Evolutionary conservation across 768 basidiomycete genomes (phyloP).

Genomic region (Thelephora aurantiotincta): DNA sequence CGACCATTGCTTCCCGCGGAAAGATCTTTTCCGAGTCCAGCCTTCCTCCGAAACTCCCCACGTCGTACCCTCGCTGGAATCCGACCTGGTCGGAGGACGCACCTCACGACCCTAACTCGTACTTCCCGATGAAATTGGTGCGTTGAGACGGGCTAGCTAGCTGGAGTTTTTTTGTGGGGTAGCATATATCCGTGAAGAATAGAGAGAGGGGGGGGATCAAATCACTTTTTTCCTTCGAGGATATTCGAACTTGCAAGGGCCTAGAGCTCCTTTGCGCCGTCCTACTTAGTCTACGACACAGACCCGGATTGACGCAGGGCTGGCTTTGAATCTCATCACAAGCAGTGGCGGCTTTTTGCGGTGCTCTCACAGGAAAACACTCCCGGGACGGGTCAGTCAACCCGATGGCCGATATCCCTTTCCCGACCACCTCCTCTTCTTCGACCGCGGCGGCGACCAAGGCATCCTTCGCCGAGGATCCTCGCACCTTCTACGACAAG

Average conservation of each 20-base stretch:
- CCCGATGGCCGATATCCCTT: constrained; percentile 4
- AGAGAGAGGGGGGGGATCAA: no score
- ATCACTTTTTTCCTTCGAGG: no score
- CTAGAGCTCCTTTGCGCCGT: no score
- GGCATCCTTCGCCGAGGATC: constrained; percentile 63
- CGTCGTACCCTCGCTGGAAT: constrained; percentile 56
- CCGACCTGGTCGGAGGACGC: constrained; percentile 59
- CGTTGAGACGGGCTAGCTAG: constrained; percentile 15
- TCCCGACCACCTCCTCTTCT: constrained; percentile 31
- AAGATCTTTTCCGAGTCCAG: constrained; percentile 47
- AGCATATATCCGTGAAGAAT: not conserved
- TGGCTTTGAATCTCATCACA: no score
- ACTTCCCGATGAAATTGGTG: constrained; percentile 68
- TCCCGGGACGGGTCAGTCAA: constrained; percentile 28
- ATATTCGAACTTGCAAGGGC: no score
- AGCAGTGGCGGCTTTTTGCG: no score
- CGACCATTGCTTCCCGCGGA: constrained; percentile 38
- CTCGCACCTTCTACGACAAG: constrained; percentile 70
- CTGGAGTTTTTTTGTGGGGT: not conserved
- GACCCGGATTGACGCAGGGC: no score
- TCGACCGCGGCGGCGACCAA: constrained; percentile 35
- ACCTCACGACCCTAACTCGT: constrained; percentile 71
- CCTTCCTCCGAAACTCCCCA: constrained; percentile 65
- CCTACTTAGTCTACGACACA: no score
- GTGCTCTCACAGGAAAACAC: constrained; percentile 13